Percentiles rank a stretch among this genome's conserved stretches.
phyloP scores from a whole-genome alignment of 257 asterid species.

The Sherardia arvensis region DNA sequence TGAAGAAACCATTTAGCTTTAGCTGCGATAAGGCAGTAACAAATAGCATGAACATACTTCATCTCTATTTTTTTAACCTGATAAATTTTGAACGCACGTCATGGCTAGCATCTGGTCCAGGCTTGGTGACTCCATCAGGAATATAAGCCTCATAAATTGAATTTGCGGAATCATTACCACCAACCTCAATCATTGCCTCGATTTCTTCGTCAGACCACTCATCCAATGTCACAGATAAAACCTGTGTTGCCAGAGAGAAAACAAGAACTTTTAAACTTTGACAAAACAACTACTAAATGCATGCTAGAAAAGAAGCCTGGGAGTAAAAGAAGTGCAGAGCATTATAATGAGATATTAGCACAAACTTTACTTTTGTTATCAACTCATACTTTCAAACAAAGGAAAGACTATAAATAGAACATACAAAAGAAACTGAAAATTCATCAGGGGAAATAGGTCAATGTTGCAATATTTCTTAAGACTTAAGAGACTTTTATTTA shows the following conservation, averaged over 20 bases:
- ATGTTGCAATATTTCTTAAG: not conserved
- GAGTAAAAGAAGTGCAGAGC: not conserved
- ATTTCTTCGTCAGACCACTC: conserved; percentile 94
- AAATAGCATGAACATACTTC: not conserved
- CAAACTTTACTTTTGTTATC: not conserved
- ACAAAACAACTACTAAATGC: not conserved
- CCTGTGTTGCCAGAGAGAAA: conserved; percentile 33
- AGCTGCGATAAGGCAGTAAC: not conserved
- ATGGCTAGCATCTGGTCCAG: conserved; percentile 65
- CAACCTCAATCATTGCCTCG: conserved; percentile 87
- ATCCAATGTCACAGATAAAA: conserved; percentile 91
- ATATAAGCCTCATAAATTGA: conserved; percentile 93
- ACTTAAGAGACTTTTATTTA: not conserved
- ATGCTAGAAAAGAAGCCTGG: not conserved
- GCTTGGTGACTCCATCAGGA: conserved; percentile 83
- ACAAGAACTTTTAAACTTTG: not conserved
- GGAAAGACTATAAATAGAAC: not conserved
- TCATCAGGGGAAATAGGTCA: not conserved
- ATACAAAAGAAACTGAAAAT: not conserved
- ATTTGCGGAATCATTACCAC: conserved; percentile 94
- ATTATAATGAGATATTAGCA: not conserved
- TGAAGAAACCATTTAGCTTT: not conserved
- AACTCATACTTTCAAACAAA: not conserved
- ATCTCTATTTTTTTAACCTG: conserved; percentile 33
- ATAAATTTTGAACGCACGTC: conserved; percentile 76